Percentiles rank a stretch among this genome's conserved stretches.
These are phyloP conservation scores for Dioscorea alata DNA, from an alignment of 106 monocot genomes.

Conservation along the genomic window DNA sequence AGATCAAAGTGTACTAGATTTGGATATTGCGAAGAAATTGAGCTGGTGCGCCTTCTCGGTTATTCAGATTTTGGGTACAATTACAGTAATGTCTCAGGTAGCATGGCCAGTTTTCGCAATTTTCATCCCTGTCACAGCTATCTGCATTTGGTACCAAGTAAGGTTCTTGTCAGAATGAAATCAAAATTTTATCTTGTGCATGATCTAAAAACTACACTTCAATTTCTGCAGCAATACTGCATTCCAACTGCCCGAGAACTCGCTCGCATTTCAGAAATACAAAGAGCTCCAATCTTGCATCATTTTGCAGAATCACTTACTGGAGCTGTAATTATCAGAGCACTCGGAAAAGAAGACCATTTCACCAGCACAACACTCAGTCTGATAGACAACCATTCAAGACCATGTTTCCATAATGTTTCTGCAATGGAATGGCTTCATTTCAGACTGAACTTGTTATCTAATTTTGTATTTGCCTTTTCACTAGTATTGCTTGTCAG, in stretches of 20 bases:
- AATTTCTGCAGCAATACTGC: too few species aligned
- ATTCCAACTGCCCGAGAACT: too few species aligned
- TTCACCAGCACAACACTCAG: slow-evolving; percentile 57
- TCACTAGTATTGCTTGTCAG: slow-evolving; percentile 75
- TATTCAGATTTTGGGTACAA: slow-evolving; percentile 73
- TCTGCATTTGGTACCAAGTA: slow-evolving; percentile 86
- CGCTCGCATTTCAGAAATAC: too few species aligned
- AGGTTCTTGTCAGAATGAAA: slow-evolving; percentile 48
- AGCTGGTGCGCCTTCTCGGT: slow-evolving; percentile 77
- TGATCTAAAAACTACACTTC: too few species aligned
- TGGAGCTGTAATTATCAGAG: slow-evolving; percentile 42
- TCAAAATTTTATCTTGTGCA: too few species aligned
- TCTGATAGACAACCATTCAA: slow-evolving; percentile 70
- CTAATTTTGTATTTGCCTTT: slow-evolving; percentile 82
- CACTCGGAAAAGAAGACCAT: slow-evolving; percentile 58
- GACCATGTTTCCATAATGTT: slow-evolving; percentile 84
- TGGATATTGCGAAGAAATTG: slow-evolving; percentile 17
- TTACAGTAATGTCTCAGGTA: slow-evolving; percentile 87
- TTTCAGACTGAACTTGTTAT: slow-evolving; percentile 67
- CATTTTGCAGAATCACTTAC: slow-evolving; percentile 64
- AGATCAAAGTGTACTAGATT: too few species aligned
- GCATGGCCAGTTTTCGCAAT: slow-evolving; percentile 85
- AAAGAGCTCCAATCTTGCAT: slow-evolving; percentile 81
- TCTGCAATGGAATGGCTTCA: slow-evolving; percentile 89
- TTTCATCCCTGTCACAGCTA: slow-evolving; percentile 71